Base-by-base conservation (phyloP, 2,329 filamentous ascomycete species). In the Fusarium sp. region DNA sequence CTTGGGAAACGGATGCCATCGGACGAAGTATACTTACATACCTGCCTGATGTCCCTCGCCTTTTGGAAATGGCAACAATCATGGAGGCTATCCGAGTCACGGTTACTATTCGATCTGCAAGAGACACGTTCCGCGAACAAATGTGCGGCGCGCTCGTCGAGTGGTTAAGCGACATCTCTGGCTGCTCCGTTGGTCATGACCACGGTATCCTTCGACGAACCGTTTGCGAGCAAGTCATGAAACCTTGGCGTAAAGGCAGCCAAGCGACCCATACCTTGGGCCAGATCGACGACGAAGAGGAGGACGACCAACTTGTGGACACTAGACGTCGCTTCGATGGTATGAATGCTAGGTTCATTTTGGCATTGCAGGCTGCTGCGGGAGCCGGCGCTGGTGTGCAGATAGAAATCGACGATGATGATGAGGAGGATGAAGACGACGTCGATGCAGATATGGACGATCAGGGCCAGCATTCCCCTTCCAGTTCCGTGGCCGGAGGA, bases 81-180 rank as follows among this genome's bases (percentile, higher is more conserved):
- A 92, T 99, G 70, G 96, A 99, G 80, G 91, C 97, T 65, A 98
- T 99, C 79, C 94, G 97, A 77, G 89, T 99, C 60, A 98, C 96
- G 0, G 93, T 98, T 50, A 99, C 96, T 1, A 94, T 99, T 66
- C 89, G 96, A 46, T 97, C 95, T 12, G 90, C 96, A 7, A 88
- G 97, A 73, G 96, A 99, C 80, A 98, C 94, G 0, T 99, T 98
- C 81, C 88, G 96, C 63, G 96, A 99, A 78, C 93, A 98, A 78
- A 99, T 99, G 97, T 98, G 94, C 74, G 94, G 93, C n/a, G 93
- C 94, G 18, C 95, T 99, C 66, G 92, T 99, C 56, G 94, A 98
- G 74, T 99, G 97, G 97, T 86, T 99, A 21, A 88, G 90, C 55
- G 97, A 99, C 79, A 97, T 99, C 74, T 89, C 94, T 10, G 94